Evolutionary conservation across 116 monocot genomes (phyloP).

Genomic region (Cymodocea nodosa): DNA sequence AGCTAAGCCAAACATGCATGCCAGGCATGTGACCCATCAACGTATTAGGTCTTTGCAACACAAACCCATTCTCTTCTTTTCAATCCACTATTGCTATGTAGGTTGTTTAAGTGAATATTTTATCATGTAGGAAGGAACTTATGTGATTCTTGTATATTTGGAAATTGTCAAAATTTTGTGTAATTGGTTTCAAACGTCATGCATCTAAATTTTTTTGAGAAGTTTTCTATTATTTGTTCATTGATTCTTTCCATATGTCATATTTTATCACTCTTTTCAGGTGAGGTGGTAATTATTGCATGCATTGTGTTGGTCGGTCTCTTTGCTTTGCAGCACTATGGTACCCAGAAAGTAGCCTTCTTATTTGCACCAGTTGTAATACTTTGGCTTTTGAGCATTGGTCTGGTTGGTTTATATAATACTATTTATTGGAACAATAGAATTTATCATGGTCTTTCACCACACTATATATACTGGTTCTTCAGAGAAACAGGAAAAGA

Average conservation of each 20-base stretch:
- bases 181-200: background rate
- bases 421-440: conserved; percentile 70
- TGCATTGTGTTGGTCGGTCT: conserved; percentile 70
- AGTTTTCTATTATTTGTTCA: background rate
- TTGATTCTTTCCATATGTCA: background rate
- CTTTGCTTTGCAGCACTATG: conserved; percentile 89
- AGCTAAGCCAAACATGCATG: too few species aligned
- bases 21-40: too few species aligned
- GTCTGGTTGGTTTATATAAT: conserved; percentile 81
- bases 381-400: conserved; percentile 67
- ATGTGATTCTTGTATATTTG: too few species aligned
- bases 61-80: too few species aligned
- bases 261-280: conserved; percentile 16
- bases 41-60: too few species aligned
- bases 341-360: conserved; percentile 75
- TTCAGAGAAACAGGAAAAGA: conserved; percentile 77
- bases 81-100: too few species aligned
- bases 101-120: too few species aligned
- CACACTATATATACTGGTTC: conserved; percentile 82
- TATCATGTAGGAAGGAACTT: too few species aligned
- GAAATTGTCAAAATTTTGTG: too few species aligned
- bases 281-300: conserved; percentile 87
- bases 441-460: conserved; percentile 78
- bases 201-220: background rate
- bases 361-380: conserved; percentile 82